These are phyloP conservation scores for Entomortierella chlamydospora DNA, from an alignment of 192 early-diverging fungal genomes.

Conservation along the genomic window DNA sequence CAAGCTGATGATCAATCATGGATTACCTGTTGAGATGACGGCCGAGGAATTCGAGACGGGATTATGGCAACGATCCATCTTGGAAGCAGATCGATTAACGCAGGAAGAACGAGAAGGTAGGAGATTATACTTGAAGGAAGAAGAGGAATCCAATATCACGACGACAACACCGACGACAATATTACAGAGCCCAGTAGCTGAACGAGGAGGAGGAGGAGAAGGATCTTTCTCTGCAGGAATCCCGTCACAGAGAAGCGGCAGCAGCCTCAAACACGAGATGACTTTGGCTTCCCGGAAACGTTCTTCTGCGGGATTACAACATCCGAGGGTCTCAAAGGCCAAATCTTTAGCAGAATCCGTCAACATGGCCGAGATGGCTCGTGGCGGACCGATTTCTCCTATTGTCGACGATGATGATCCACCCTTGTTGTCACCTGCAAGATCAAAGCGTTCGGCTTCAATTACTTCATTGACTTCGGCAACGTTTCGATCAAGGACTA, in stretches of 20 bases:
- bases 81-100: constrained; percentile 48
- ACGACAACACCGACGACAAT: neutral
- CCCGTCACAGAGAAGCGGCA: no score
- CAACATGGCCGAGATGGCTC: constrained; percentile 38
- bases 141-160: neutral
- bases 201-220: neutral
- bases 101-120: constrained; percentile 37
- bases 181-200: neutral
- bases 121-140: constrained; percentile 4
- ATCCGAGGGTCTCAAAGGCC: constrained; percentile 3
- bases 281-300: neutral
- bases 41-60: constrained; percentile 68
- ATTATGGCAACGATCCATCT: constrained; percentile 61
- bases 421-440: constrained; percentile 20
- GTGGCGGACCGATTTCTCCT: constrained; percentile 40
- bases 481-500: constrained; percentile 11
- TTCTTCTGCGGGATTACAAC: neutral
- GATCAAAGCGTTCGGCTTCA: constrained; percentile 15
- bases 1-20: constrained; percentile 67
- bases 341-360: constrained; percentile 43
- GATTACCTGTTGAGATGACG: constrained; percentile 63
- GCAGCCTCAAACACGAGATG: no score
- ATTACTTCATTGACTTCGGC: constrained; percentile 26
- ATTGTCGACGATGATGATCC: constrained; percentile 12
- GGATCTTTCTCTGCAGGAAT: no score